phyloP scores from a whole-genome alignment of 2,329 filamentous ascomycete species.

The Aureobasidium sp. region DNA sequence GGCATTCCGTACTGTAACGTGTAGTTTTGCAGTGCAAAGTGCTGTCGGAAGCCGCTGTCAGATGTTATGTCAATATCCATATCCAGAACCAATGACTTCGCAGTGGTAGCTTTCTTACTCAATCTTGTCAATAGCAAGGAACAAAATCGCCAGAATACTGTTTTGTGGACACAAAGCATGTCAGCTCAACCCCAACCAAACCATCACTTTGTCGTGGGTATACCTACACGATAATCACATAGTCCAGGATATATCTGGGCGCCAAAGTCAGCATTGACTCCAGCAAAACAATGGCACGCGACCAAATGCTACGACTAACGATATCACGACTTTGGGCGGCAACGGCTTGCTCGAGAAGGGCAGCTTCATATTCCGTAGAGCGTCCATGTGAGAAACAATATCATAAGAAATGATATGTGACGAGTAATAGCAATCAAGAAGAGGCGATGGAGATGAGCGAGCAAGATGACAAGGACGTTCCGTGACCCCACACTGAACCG shows the following conservation, averaged over 20 bases:
- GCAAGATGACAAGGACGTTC: not conserved
- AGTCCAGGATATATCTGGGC: conserved; percentile 51
- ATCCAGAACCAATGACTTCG: not conserved
- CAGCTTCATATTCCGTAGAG: conserved; percentile 30
- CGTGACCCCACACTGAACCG: not conserved
- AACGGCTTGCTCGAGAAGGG: conserved; percentile 49
- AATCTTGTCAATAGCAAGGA: conserved; percentile 47
- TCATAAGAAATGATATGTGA: not conserved
- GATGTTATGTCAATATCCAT: not conserved
- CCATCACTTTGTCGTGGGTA: not conserved
- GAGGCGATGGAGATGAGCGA: not conserved
- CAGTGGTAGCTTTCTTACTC: conserved; percentile 27
- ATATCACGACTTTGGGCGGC: conserved; percentile 45
- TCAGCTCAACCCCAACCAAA: not conserved
- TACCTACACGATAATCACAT: conserved; percentile 50
- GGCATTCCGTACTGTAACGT: conserved; percentile 46
- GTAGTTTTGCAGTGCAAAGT: conserved; percentile 50
- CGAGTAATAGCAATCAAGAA: not conserved
- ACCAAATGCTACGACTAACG: conserved; percentile 34
- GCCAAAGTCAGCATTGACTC: not conserved
- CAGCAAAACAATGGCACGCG: not conserved
- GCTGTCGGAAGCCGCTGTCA: conserved; percentile 45
- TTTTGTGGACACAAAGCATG: no score
- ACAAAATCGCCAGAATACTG: conserved; percentile 46
- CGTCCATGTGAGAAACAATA: not conserved